These are phyloP conservation scores for Xylariaceae sp. DNA, from an alignment of 2,329 filamentous ascomycete species.

Conservation along the genomic window DNA sequence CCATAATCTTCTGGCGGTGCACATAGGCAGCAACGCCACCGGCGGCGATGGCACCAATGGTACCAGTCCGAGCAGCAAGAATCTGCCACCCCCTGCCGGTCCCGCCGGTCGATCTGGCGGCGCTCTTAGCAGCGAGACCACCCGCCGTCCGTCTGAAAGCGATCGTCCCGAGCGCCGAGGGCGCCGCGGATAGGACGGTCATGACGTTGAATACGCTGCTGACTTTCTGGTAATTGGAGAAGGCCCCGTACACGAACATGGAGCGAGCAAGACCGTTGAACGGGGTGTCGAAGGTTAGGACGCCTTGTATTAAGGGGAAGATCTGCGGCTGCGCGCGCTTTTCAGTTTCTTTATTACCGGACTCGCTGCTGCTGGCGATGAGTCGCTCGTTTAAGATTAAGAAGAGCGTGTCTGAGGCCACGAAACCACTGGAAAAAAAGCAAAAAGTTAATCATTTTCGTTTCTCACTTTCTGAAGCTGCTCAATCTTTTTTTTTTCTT, in stretches of 20 bases:
- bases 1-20: slow-evolving; percentile 63
- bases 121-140: slow-evolving; percentile 17
- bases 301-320: slow-evolving; percentile 75
- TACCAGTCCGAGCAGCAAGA: slow-evolving; percentile 74
- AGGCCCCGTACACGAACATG: slow-evolving; percentile 57
- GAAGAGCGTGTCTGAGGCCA: slow-evolving; percentile 75
- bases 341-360: slow-evolving; percentile 5
- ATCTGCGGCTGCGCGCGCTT: slow-evolving; percentile 42
- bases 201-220: slow-evolving; percentile 52
- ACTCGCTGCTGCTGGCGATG: slow-evolving; percentile 23
- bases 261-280: slow-evolving; percentile 61
- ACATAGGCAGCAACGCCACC: slow-evolving; percentile 77
- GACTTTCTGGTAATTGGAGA: slow-evolving; percentile 54
- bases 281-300: slow-evolving; percentile 81
- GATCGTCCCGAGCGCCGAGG: slow-evolving; percentile 38
- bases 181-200: slow-evolving; percentile 47
- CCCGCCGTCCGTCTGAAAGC: slow-evolving; percentile 29
- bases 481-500: too few relatives aligned
- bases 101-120: slow-evolving; percentile 42
- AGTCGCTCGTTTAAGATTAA: slow-evolving; percentile 61
- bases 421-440: slow-evolving; percentile 55
- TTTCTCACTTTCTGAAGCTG: too few relatives aligned
- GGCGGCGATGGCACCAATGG: slow-evolving; percentile 72
- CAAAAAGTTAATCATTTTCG: neutral
- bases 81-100: slow-evolving; percentile 52